Evolutionary conservation across 2,329 filamentous ascomycete species (phyloP).

Genomic region (Celoporthe dispersa): DNA sequence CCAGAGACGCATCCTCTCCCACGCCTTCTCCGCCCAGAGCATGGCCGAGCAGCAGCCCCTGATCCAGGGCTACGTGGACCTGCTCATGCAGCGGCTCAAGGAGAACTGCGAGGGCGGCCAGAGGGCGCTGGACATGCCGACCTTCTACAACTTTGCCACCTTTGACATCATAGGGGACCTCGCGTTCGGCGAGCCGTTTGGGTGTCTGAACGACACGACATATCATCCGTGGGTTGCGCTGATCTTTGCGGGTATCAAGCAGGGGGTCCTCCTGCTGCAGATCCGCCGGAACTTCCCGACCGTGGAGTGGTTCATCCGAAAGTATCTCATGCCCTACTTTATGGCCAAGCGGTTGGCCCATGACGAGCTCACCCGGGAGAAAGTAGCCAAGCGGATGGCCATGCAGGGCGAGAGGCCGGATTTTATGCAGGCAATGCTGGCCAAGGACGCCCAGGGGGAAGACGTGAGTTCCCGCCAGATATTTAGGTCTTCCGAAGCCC

Average conservation of each 20-base stretch:
- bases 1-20: slow-evolving; percentile 17
- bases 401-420: slow-evolving; percentile 15
- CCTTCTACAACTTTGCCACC: slow-evolving; percentile 40
- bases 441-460: neutral
- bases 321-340: neutral
- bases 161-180: slow-evolving; percentile 33
- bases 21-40: slow-evolving; percentile 22
- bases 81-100: slow-evolving; percentile 34
- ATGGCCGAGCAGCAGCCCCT: slow-evolving; percentile 23
- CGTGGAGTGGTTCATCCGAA: neutral
- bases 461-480: slow-evolving; percentile 9
- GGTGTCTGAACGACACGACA: slow-evolving; percentile 8
- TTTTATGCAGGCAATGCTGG: slow-evolving; percentile 24
- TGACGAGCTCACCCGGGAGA: neutral
- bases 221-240: slow-evolving; percentile 24
- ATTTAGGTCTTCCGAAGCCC: neutral
- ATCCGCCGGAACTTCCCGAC: slow-evolving; percentile 11
- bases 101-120: slow-evolving; percentile 32
- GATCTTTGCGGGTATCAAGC: slow-evolving; percentile 14
- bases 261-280: neutral
- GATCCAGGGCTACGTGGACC: slow-evolving; percentile 18
- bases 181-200: slow-evolving; percentile 27
- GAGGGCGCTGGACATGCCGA: slow-evolving; percentile 33
- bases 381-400: slow-evolving; percentile 13
- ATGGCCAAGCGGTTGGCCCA: neutral